Percentiles rank a stretch among this genome's conserved stretches.
Evolutionary conservation across 768 basidiomycete genomes (phyloP).

Genomic region (Kwoniella sp.): DNA sequence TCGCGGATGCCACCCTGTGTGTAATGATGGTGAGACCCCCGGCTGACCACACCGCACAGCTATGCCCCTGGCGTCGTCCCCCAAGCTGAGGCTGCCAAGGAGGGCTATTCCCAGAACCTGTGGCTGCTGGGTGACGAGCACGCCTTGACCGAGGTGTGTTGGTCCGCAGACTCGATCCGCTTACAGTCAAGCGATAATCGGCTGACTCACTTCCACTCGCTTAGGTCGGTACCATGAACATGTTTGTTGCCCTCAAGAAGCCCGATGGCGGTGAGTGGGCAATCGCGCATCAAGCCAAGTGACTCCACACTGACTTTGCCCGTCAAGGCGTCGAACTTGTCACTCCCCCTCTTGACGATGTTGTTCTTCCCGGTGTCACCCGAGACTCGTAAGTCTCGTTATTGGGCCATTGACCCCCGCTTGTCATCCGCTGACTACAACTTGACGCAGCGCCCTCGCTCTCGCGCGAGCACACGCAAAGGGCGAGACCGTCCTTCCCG

Average conservation of each 20-base stretch:
- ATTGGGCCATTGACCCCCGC: too few species aligned
- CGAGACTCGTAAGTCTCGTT: conserved; percentile 59
- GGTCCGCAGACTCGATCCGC: neutral
- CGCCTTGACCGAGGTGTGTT: conserved; percentile 55
- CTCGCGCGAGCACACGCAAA: conserved; percentile 64
- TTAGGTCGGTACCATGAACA: conserved; percentile 74
- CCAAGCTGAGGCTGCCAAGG: conserved; percentile 61
- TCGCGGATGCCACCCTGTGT: too few species aligned
- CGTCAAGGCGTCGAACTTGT: conserved; percentile 67
- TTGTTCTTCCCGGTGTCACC: conserved; percentile 88
- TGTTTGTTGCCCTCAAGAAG: conserved; percentile 64
- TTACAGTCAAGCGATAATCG: neutral
- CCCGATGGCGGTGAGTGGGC: conserved; percentile 54
- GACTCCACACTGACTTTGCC: neutral
- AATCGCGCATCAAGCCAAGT: neutral
- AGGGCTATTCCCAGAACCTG: conserved; percentile 72
- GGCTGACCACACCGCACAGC: too few species aligned
- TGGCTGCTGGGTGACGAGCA: conserved; percentile 68
- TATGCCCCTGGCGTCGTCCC: conserved; percentile 83
- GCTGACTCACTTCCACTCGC: neutral
- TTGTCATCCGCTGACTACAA: neutral
- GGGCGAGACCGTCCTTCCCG: conserved; percentile 53
- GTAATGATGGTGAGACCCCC: too few species aligned
- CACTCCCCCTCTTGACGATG: conserved; percentile 84
- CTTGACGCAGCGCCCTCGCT: conserved; percentile 55